Base-by-base conservation (phyloP, 2,329 filamentous ascomycete genomes). In the Paraphoma chrysanthemicola region DNA sequence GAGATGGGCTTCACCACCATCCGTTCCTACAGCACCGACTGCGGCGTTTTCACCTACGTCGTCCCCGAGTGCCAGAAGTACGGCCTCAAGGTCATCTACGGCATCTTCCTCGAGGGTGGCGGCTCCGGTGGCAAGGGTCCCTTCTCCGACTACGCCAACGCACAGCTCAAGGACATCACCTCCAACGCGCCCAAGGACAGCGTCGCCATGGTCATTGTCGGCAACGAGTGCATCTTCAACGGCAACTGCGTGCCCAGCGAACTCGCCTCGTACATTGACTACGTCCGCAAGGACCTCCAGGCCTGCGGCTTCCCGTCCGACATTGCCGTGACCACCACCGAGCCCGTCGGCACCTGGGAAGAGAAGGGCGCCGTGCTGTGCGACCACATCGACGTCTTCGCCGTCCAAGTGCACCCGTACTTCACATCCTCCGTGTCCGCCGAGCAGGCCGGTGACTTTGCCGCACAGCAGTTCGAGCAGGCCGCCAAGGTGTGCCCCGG, bases 11-110 rank as follows among this genome's bases (percentile, higher is more conserved):
- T 89, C 81, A 88, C 84, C 66, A 83, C 89, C 31, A 82, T 85
- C 53, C 93, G 94, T 77, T 83, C 95, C 75, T 98, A 98, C 87
- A 92, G 90, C 63, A 93, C 93, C 67, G 93, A 97, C 85, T 98
- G 94, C 85, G 83, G 86, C 79, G 90, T 89, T 53, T 90, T 96
- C 59, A 79, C 88, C 74, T 88, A 86, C 78, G 88, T 97, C 56
- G 91, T 91, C 62, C 78, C 80, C 43, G 90, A 91, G 57, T 88
- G 85, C 79, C 78, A 85, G 70, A 77, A 85, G 68, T 74, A 88
- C 77, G 88, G 89, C 58, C 74, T 97, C 58, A 88, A 89, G 77
- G 82, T 97, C 78, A 94, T 97, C 77, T 80, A 96, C 59, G 94
- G 94, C 77, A 85, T 98, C 81, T 97, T 90, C 83, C 90, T 97